Percentiles rank a stretch among this genome's conserved stretches.
Conservation (phyloP, 108 stramenopile genomes). For the Schizochytrium sp. region DNA sequence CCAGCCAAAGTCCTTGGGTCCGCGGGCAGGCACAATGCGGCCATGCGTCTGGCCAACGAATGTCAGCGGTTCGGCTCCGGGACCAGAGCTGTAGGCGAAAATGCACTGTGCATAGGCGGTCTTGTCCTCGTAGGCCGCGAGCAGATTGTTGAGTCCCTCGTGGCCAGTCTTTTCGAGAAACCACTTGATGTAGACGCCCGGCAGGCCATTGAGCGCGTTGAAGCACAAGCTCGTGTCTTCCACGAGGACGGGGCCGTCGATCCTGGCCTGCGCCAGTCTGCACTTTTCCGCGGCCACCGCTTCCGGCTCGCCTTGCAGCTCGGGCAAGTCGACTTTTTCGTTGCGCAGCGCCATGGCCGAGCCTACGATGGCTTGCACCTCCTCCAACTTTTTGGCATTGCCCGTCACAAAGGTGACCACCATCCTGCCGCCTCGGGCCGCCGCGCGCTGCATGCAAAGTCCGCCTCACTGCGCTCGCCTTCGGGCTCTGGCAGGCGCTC, state of each 20-base stretch:
- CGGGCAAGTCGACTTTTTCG: constrained; percentile 76
- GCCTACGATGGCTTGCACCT: constrained; percentile 73
- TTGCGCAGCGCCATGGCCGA: constrained; percentile 58
- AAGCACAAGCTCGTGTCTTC: constrained; percentile 96
- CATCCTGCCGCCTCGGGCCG: neutral
- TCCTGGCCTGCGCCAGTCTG: constrained; percentile 62
- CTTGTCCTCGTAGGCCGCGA: constrained; percentile 75
- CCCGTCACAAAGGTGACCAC: constrained; percentile 91
- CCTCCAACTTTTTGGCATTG: constrained; percentile 93
- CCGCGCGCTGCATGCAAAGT: neutral
- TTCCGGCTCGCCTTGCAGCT: constrained; percentile 89
- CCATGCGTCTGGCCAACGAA: constrained; percentile 68
- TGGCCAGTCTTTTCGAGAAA: constrained; percentile 86
- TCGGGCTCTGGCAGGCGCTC: too few species aligned
- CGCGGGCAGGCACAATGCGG: constrained; percentile 73
- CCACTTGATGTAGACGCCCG: constrained; percentile 97
- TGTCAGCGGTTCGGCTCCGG: constrained; percentile 66
- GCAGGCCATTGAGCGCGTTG: constrained; percentile 81
- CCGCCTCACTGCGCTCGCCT: neutral
- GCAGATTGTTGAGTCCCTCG: constrained; percentile 75
- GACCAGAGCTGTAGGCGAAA: constrained; percentile 77
- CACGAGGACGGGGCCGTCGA: constrained; percentile 78
- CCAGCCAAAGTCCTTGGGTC: constrained; percentile 86
- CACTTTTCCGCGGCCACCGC: constrained; percentile 91
- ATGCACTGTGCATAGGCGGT: constrained; percentile 88